These are phyloP conservation scores for Coemansia biformis DNA, from an alignment of 192 early-diverging fungal genomes.

Conservation along the genomic window DNA sequence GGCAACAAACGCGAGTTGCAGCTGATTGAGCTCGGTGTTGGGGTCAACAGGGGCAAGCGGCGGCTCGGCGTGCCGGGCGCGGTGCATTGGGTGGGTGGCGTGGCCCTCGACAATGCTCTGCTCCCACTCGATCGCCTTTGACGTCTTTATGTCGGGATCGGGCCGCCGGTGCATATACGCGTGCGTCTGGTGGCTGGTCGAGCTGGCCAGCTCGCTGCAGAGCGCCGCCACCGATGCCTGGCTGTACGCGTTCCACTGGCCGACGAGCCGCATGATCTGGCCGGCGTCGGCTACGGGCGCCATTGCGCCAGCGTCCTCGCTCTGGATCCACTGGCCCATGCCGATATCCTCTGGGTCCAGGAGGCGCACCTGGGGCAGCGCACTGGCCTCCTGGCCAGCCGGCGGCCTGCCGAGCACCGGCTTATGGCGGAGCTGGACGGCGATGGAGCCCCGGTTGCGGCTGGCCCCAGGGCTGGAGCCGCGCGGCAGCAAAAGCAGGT, in stretches of 20 bases:
- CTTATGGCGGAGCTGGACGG: constrained; percentile 14
- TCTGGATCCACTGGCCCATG: constrained; percentile 20
- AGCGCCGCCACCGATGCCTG: constrained; percentile 29
- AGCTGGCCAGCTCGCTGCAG: constrained; percentile 52
- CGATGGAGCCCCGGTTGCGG: constrained; percentile 10
- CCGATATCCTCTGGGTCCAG: constrained; percentile 49
- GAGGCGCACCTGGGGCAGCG: constrained; percentile 10
- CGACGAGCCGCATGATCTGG: constrained; percentile 50
- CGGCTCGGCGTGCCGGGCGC: constrained; percentile 52
- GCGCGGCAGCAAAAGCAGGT: constrained; percentile 16
- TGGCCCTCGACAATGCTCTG: constrained; percentile 62
- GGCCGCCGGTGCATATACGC: constrained; percentile 33
- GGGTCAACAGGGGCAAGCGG: constrained; percentile 51
- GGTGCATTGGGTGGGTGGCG: constrained; percentile 68
- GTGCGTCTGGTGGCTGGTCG: constrained; percentile 47
- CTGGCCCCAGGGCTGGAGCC: constrained; percentile 16
- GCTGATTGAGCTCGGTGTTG: constrained; percentile 38
- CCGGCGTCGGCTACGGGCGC: constrained; percentile 14
- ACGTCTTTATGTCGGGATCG: constrained; percentile 27
- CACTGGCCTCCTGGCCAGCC: background rate
- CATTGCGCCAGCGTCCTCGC: background rate
- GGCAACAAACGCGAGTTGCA: constrained; percentile 50
- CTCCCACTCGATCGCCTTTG: constrained; percentile 59
- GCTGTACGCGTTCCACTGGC: constrained; percentile 39
- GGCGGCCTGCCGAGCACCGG: constrained; percentile 14